These are phyloP conservation scores for Hypoxylon sp. DNA, from an alignment of 2,329 filamentous ascomycete species.

Conservation along the genomic window DNA sequence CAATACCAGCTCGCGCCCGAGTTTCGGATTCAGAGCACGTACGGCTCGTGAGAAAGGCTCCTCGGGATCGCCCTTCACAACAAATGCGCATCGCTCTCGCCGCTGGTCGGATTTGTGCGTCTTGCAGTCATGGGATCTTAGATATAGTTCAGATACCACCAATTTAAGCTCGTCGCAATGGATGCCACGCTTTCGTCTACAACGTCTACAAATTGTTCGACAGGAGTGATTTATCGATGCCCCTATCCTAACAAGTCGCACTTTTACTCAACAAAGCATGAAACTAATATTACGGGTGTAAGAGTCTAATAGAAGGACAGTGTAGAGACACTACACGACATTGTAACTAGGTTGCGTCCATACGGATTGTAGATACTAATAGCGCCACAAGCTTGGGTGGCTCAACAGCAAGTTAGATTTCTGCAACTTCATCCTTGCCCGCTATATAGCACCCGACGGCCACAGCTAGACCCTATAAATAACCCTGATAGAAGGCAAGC, in stretches of 20 bases:
- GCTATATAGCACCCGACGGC: too few species aligned
- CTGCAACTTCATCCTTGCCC: too few species aligned
- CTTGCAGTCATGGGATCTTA: background rate
- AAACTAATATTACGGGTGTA: background rate
- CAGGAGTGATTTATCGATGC: conserved; percentile 60
- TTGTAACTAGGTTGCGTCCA: background rate
- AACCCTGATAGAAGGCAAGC: too few species aligned
- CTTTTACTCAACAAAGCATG: background rate
- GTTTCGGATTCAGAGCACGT: conserved; percentile 30
- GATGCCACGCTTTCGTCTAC: background rate
- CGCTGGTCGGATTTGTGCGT: conserved; percentile 5
- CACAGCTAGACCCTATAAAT: too few species aligned
- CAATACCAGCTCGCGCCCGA: conserved; percentile 23
- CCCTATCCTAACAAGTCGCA: conserved; percentile 52
- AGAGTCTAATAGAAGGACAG: too few species aligned
- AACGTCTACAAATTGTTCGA: background rate
- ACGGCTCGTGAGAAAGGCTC: conserved; percentile 60
- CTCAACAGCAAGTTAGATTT: background rate
- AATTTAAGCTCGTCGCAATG: background rate
- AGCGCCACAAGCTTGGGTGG: background rate
- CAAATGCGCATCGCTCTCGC: background rate
- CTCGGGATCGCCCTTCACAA: conserved; percentile 38
- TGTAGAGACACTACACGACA: background rate
- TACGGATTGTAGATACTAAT: background rate
- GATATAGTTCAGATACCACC: conserved; percentile 4